A percentile compares a stretch with the other conserved stretches of the same genome.
phyloP scores from a whole-genome alignment of 2,329 filamentous ascomycete genomes.

The Septoria linicola region DNA sequence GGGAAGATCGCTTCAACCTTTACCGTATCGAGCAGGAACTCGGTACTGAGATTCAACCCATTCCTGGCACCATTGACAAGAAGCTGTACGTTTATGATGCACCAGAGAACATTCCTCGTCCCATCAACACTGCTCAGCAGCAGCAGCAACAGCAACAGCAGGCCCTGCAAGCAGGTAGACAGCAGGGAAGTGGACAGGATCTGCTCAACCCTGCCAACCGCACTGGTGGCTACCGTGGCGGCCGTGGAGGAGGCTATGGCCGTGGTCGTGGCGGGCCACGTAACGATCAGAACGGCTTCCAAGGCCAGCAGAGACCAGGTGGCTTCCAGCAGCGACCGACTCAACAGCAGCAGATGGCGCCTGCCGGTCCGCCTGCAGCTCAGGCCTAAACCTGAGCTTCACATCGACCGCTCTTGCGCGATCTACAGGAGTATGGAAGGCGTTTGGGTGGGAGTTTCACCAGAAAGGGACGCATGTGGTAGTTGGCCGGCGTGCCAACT shows the following conservation, averaged over 20 bases:
- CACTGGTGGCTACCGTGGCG: conserved; percentile 35
- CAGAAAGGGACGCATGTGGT: conserved; percentile 20
- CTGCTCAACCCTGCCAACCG: conserved; percentile 38
- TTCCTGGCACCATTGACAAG: conserved; percentile 92
- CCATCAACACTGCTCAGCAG: conserved; percentile 58
- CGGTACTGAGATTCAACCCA: conserved; percentile 96
- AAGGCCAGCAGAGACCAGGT: conserved; percentile 33
- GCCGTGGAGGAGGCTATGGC: conserved; percentile 36
- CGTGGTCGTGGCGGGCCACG: conserved; percentile 36
- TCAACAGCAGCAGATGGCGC: conserved; percentile 35
- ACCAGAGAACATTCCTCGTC: conserved; percentile 89
- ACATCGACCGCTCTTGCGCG: conserved; percentile 22
- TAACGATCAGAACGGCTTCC: conserved; percentile 35
- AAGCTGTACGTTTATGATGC: conserved; percentile 97
- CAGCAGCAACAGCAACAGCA: conserved; percentile 31
- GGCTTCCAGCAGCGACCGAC: conserved; percentile 34
- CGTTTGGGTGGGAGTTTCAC: conserved; percentile 24
- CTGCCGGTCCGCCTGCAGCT: conserved; percentile 32
- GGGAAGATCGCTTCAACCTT: conserved; percentile 97
- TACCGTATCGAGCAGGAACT: conserved; percentile 98
- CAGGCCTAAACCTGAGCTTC: conserved; percentile 30
- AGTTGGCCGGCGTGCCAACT: conserved; percentile 33
- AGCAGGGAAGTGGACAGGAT: conserved; percentile 39
- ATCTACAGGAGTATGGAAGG: conserved; percentile 29
- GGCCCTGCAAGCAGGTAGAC: conserved; percentile 30